Percentiles rank a stretch among this genome's conserved stretches.
Evolutionary conservation across 208 protist species (phyloP).

Genomic region (Herpetomonas samuelpessoai): DNA sequence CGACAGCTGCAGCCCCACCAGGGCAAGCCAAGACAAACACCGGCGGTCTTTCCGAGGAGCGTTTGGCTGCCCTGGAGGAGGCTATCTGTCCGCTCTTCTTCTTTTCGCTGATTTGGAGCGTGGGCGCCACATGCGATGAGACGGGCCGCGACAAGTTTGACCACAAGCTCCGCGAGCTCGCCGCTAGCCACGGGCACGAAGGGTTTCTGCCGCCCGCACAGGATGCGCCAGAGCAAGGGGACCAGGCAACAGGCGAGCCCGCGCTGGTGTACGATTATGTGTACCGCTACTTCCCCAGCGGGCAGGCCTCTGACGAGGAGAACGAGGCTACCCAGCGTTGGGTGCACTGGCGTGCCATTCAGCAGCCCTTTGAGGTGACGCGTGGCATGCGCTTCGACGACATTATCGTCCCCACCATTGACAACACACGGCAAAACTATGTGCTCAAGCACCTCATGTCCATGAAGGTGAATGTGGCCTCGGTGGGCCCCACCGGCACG

Average conservation of each 20-base stretch:
- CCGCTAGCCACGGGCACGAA: constrained; percentile 37
- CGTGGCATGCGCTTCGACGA: constrained; percentile 79
- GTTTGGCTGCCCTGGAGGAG: constrained; percentile 35
- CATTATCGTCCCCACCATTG: constrained; percentile 93
- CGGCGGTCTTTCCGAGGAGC: constrained; percentile 27
- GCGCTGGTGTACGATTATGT: constrained; percentile 94
- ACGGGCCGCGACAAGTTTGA: constrained; percentile 89
- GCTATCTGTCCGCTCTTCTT: constrained; percentile 92
- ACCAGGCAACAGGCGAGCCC: constrained; percentile 18
- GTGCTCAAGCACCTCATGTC: constrained; percentile 78
- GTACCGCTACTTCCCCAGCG: constrained; percentile 56
- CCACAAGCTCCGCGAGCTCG: constrained; percentile 67
- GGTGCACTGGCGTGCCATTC: constrained; percentile 76
- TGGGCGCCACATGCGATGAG: constrained; percentile 94
- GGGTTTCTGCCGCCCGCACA: constrained; percentile 32
- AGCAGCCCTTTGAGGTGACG: constrained; percentile 43
- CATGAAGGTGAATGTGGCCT: constrained; percentile 79
- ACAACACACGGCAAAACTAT: constrained; percentile 92
- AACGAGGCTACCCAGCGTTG: constrained; percentile 30
- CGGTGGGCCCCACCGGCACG: constrained; percentile 92
- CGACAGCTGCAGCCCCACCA: constrained; percentile 14
- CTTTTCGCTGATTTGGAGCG: constrained; percentile 95
- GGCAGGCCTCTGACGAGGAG: constrained; percentile 26
- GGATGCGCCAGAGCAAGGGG: background rate
- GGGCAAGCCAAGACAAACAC: constrained; percentile 44